phyloP scores from a whole-genome alignment of 2,329 filamentous ascomycete genomes.

The Botrytis pseudocinerea region DNA sequence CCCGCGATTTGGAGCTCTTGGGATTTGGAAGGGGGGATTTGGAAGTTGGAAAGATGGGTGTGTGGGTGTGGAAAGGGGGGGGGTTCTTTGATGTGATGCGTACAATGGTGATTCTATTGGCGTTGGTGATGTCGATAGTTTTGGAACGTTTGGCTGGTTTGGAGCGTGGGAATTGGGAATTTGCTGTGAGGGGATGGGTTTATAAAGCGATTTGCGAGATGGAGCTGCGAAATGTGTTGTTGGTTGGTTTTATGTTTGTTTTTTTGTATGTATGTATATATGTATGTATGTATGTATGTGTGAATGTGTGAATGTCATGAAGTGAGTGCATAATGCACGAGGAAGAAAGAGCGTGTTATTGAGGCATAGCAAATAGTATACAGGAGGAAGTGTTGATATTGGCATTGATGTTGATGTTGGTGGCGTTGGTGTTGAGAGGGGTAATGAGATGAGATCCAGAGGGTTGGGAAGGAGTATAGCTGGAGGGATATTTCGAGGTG shows the following conservation, averaged over 20 bases:
- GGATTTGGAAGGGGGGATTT: not conserved
- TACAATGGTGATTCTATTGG: no score
- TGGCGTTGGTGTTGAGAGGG: not conserved
- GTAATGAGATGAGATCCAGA: not conserved
- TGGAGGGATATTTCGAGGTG: not conserved
- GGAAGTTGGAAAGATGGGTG: not conserved
- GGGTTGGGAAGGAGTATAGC: not conserved
- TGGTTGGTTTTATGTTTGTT: no score
- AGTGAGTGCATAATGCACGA: not conserved
- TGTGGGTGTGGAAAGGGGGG: not conserved
- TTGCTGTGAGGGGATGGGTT: no score
- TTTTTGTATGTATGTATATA: no score
- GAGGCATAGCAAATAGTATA: not conserved
- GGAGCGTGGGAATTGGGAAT: no score
- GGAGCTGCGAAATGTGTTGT: no score
- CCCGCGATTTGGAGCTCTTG: not conserved
- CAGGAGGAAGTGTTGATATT: no score
- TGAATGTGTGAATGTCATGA: not conserved
- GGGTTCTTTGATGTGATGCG: not conserved
- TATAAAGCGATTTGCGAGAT: no score
- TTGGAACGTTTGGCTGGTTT: no score
- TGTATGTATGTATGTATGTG: not conserved
- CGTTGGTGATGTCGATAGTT: no score
- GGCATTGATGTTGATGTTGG: not conserved
- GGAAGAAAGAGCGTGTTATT: not conserved